Conservation (phyloP, 2,329 filamentous ascomycete genomes). For the Bipolaris zeicola region DNA sequence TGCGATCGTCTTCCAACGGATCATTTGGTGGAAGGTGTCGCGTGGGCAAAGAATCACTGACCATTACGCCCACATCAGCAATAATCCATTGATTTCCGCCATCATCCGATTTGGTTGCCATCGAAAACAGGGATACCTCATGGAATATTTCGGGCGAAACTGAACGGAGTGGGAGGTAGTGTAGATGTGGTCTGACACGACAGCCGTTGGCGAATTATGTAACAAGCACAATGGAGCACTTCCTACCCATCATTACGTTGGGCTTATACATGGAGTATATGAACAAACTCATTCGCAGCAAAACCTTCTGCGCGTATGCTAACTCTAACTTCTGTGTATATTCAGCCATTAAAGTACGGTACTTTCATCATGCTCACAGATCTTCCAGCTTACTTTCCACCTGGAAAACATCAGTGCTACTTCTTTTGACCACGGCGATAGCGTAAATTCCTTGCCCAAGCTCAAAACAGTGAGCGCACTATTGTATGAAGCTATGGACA, state of each 20-base stretch:
- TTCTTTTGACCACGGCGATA: background rate
- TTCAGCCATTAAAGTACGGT: background rate
- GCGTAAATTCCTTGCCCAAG: background rate
- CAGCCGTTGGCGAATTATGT: constrained; percentile 7
- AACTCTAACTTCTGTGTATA: background rate
- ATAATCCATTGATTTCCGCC: background rate
- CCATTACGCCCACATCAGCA: background rate
- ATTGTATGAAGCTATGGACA: too few species aligned
- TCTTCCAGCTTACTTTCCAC: background rate
- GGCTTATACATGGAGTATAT: background rate
- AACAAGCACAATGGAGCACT: background rate
- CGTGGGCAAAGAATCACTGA: background rate
- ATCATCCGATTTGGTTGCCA: background rate
- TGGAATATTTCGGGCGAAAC: background rate
- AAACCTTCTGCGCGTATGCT: background rate
- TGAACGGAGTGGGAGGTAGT: background rate
- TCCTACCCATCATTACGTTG: background rate
- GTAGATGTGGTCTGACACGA: constrained; percentile 13
- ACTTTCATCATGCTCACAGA: background rate
- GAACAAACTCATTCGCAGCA: background rate
- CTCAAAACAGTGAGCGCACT: too few species aligned
- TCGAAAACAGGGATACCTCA: background rate
- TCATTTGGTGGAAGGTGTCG: background rate
- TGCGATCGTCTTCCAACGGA: background rate
- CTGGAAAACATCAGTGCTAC: background rate